Evolutionary conservation across 2,329 filamentous ascomycete genomes (phyloP), one percentile per base, ranked within the genome.

Genomic region (Elsinoe ampelina): DNA sequence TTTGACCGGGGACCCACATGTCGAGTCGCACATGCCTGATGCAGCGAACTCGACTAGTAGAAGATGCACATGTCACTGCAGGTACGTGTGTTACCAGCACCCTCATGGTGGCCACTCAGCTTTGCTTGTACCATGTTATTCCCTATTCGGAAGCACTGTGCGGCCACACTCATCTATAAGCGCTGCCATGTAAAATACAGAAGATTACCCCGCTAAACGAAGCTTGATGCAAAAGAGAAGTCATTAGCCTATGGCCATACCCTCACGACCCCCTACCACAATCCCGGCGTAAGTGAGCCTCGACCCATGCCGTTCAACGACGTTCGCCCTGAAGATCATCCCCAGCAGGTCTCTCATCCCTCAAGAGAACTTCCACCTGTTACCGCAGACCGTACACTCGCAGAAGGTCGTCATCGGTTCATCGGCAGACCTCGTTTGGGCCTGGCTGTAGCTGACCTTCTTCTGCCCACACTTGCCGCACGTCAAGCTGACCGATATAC

Each of bases 371-470:
- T 79, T 79, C 76, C 76, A 79, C 58, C 74, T 67, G 61, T 77
- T 72, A 3, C 75, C 76, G 59, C 76, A 79, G 59, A 74, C 71
- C 62, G 72, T 75, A 66, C 77, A 79, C 68, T 78, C 75, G 67
- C 77, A 79, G 64, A 79, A 79, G 0, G 77, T 79, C 45, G 77
- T 80, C 75, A 80, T 78, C 62, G 92, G 92, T 75, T 97, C 93
- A 80, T 98, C 93, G 63, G 93, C 93, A 75, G 83, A 87, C 62
- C 93, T 81, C 13, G 93, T 98, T 78, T 98, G 93, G 3, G 93
- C 93, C 75, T 98, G 93, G 50, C 83, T 89, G 73, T 98, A 98
- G 72, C 86, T 90, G 68, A 97, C 93, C 78, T 89, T 91, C 77
- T 87, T 91, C 80, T 95, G 80, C 66, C 87, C 87, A 74, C 93